Evolutionary conservation across 306 rosid species (phyloP).

Genomic region (Lablab purpureus): DNA sequence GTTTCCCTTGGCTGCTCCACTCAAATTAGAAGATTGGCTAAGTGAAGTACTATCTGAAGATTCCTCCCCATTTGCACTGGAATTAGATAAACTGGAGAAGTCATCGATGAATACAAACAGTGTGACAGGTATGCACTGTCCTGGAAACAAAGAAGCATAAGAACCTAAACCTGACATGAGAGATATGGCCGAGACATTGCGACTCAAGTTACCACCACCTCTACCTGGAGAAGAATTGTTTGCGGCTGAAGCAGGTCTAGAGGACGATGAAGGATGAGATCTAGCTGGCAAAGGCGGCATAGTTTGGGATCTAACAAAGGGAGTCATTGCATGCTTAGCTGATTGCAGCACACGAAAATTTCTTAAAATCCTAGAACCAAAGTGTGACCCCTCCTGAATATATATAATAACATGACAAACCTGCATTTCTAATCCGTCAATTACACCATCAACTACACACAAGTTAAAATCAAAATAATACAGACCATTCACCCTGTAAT

Average conservation of each 20-base stretch:
- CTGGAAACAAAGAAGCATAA: conserved; percentile 90
- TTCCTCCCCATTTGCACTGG: conserved; percentile 67
- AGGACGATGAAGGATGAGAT: conserved; percentile 60
- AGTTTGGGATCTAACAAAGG: conserved; percentile 67
- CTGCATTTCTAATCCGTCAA: conserved; percentile 68
- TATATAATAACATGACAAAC: conserved; percentile 88
- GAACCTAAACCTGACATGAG: conserved; percentile 94
- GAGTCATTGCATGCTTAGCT: conserved; percentile 85
- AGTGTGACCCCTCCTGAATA: conserved; percentile 80
- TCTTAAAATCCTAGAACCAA: conserved; percentile 71
- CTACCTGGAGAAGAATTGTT: conserved; percentile 76
- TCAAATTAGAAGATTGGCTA: conserved; percentile 65
- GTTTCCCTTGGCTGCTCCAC: conserved; percentile 59
- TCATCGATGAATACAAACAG: conserved; percentile 84
- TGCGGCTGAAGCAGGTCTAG: conserved; percentile 53
- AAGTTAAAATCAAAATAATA: conserved; percentile 22
- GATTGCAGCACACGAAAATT: conserved; percentile 83
- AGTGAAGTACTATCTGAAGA: conserved; percentile 59
- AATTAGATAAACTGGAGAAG: conserved; percentile 62
- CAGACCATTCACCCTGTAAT: background rate
- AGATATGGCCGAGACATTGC: conserved; percentile 71
- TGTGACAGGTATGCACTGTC: conserved; percentile 90
- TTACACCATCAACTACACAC: conserved; percentile 34
- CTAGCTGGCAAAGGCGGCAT: conserved; percentile 56
- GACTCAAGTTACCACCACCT: conserved; percentile 67